Evolutionary conservation across 345 rosid species (phyloP), one percentile per base, ranked within the genome.

Genomic region (Arabidopsis thaliana): DNA sequence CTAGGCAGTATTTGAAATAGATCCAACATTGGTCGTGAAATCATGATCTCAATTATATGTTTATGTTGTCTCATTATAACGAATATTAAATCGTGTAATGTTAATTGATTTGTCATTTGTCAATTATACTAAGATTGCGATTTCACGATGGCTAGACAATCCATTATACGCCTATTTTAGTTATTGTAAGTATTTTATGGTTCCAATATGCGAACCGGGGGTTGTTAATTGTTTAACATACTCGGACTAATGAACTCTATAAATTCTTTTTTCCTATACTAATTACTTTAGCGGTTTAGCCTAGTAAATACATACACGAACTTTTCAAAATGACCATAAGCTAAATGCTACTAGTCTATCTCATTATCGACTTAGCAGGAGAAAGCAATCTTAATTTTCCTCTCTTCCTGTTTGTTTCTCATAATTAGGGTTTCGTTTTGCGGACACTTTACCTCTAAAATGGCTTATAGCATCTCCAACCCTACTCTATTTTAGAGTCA

Each of bases 21-120:
- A 78, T 76, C 79, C 81, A 78, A 72, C 69, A 75, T 37, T 49
- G 75, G 77, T 56, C 79, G 77, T 75, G 83, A 55, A 48, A 46
- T 58, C 65, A 45, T 49, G 42, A 58, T 48, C 45, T 66, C 73
- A 28, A 74, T 74, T 66, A 74, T 74, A 66, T 5, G 67, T 66
- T 66, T 66, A 66, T 48, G 74, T 68, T 69, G 69, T 69, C 74
- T 67, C 36, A 32, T 36, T 60, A 52, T 60, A 22, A 12, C 24
- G 20, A 65, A 14, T 65, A 22, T 40, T 16, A 11, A 7, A 8
- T 48, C 32, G 4, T 22, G 58, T 74, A 52, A 61, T 69, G 53
- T 23, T 38, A 67, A 51, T 75, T 52, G 40, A 50, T 59, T 59
- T 42, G 37, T 40, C 55, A 50, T 59, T 59, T 42, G 37, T 40